Evolutionary conservation across 352 stramenopile species (phyloP).

Genomic region (Globisporangium splendens): DNA sequence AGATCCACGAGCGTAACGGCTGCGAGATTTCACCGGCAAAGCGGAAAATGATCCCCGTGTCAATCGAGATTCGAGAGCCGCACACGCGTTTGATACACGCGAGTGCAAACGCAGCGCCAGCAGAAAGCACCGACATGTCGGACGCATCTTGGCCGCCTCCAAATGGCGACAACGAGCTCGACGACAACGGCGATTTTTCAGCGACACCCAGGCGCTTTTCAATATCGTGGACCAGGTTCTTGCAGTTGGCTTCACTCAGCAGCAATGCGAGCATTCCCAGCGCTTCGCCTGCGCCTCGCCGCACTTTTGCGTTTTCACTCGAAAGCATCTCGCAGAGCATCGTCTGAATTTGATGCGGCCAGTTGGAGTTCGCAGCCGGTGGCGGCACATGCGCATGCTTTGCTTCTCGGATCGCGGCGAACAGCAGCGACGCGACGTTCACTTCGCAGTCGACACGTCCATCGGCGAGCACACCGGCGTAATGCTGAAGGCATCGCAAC

Average conservation of each 20-base stretch:
- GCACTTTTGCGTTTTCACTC: conserved; percentile 57
- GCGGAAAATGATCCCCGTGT: conserved; percentile 70
- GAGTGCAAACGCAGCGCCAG: conserved; percentile 69
- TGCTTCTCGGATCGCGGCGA: conserved; percentile 58
- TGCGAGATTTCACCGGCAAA: conserved; percentile 67
- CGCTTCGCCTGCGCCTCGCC: conserved; percentile 68
- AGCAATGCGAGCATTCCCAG: conserved; percentile 57
- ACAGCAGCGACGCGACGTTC: conserved; percentile 77
- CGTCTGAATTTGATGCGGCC: conserved; percentile 71
- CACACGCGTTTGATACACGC: conserved; percentile 79
- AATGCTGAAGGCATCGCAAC: conserved; percentile 79
- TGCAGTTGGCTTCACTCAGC: conserved; percentile 44
- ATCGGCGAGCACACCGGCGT: conserved; percentile 58
- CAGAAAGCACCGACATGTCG: conserved; percentile 45
- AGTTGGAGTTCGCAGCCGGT: conserved; percentile 30
- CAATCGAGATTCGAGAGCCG: conserved; percentile 69
- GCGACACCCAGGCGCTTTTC: conserved; percentile 57
- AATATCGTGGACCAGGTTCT: conserved; percentile 56
- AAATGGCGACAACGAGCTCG: conserved; percentile 18
- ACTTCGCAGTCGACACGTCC: conserved; percentile 58
- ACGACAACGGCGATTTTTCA: conserved; percentile 34
- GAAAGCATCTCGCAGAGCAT: conserved; percentile 82
- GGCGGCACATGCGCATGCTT: conserved; percentile 22
- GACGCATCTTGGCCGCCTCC: conserved; percentile 23
- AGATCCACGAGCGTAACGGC: conserved; percentile 78